A percentile compares a stretch with the other conserved stretches of the same genome.
Conservation (phyloP, 139 green algal species). For the Chara braunii region DNA sequence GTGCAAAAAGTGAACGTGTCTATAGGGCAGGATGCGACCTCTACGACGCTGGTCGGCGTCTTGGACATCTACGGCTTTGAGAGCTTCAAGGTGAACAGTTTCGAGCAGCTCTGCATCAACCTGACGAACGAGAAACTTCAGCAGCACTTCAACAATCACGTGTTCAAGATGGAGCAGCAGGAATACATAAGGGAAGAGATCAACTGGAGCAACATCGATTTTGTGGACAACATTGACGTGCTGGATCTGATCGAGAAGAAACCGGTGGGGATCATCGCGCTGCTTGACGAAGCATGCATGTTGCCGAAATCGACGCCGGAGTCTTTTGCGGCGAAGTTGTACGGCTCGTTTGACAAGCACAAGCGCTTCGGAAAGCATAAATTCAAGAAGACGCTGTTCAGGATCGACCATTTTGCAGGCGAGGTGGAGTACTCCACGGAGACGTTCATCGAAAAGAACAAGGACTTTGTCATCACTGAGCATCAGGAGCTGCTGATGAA, state of each 20-base stretch:
- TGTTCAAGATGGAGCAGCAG: slow-evolving; percentile 86
- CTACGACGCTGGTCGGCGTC: slow-evolving; percentile 32
- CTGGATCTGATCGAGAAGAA: slow-evolving; percentile 84
- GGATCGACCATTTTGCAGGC: slow-evolving; percentile 92
- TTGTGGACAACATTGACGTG: slow-evolving; percentile 96
- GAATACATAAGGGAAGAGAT: slow-evolving; percentile 96
- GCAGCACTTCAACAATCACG: slow-evolving; percentile 45
- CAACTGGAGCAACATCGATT: slow-evolving; percentile 98
- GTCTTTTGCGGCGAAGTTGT: slow-evolving; percentile 83
- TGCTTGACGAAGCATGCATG: slow-evolving; percentile 81
- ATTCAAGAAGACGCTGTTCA: slow-evolving; percentile 68
- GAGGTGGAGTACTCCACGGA: slow-evolving; percentile 45
- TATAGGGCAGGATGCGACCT: slow-evolving; percentile 48
- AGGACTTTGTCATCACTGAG: slow-evolving; percentile 90
- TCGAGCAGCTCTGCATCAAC: slow-evolving; percentile 55
- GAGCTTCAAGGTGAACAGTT: slow-evolving; percentile 42
- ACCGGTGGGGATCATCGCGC: slow-evolving; percentile 76
- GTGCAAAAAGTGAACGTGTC: slow-evolving; percentile 59
- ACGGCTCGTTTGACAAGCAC: slow-evolving; percentile 40
- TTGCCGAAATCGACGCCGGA: slow-evolving; percentile 65
- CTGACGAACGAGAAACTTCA: slow-evolving; percentile 41
- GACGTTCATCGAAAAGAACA: slow-evolving; percentile 62
- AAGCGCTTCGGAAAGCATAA: slow-evolving; percentile 85
- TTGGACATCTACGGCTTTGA: slow-evolving; percentile 49
- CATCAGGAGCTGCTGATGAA: slow-evolving; percentile 76